Evolutionary conservation across 768 basidiomycete species (phyloP).

Genomic region (Fistulinella prunicolor): DNA sequence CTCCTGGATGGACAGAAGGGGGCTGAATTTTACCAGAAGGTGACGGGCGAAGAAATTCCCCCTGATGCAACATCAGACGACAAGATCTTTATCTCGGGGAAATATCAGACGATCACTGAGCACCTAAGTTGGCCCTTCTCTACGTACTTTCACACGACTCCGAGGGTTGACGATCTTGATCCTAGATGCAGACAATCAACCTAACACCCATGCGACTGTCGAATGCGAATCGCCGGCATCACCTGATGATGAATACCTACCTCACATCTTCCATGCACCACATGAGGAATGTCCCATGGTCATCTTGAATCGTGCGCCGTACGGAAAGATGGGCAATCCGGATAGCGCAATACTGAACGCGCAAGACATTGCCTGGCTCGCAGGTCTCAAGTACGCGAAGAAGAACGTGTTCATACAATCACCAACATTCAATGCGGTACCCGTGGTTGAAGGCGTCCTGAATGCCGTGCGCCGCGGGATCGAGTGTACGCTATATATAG

Average conservation of each 20-base stretch:
- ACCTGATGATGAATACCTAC: slow-evolving; percentile 50
- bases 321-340: slow-evolving; percentile 49
- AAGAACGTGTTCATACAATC: slow-evolving; percentile 71
- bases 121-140: slow-evolving; percentile 35
- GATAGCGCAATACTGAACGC: slow-evolving; percentile 45
- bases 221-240: slow-evolving; percentile 26
- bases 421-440: slow-evolving; percentile 66
- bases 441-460: slow-evolving; percentile 56
- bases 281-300: slow-evolving; percentile 62
- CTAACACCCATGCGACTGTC: slow-evolving; percentile 31
- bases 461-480: slow-evolving; percentile 61
- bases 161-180: slow-evolving; percentile 10
- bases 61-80: slow-evolving; percentile 6
- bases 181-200: slow-evolving; percentile 35
- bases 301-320: slow-evolving; percentile 60
- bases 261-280: slow-evolving; percentile 57
- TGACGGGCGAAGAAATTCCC: slow-evolving; percentile 13
- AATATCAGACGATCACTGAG: slow-evolving; percentile 37
- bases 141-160: neutral
- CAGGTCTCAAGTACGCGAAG: slow-evolving; percentile 56
- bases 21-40: slow-evolving; percentile 23
- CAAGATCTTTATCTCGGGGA: slow-evolving; percentile 29
- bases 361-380: slow-evolving; percentile 68
- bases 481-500: slow-evolving; percentile 57
- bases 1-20: slow-evolving; percentile 27